phyloP scores from a whole-genome alignment of 805 yeast species.

The Ogataea nitratoaversa region DNA sequence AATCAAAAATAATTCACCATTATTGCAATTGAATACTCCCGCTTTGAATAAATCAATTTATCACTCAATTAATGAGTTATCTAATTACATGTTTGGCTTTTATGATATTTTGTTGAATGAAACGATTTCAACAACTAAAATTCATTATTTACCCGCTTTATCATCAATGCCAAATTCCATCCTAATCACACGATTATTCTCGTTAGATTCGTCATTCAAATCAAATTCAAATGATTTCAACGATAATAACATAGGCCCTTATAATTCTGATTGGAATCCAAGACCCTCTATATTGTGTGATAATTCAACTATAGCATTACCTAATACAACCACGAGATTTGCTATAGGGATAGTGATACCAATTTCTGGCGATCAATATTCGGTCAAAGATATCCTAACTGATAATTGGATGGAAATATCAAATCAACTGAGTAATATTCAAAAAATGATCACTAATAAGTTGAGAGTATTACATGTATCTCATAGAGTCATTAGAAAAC shows the following conservation, averaged over 20 bases:
- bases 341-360: constrained; percentile 49
- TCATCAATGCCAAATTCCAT: constrained; percentile 37
- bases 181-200: constrained; percentile 43
- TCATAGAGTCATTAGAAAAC: constrained; percentile 7
- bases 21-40: not conserved
- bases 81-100: constrained; percentile 53
- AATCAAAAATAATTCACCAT: too few species aligned
- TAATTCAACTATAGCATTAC: constrained; percentile 13
- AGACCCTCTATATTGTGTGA: constrained; percentile 35
- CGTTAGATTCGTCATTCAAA: constrained; percentile 24
- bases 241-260: not conserved
- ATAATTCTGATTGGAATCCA: constrained; percentile 39
- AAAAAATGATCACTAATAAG: constrained; percentile 36
- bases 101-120: constrained; percentile 48
- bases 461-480: constrained; percentile 21
- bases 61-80: constrained; percentile 42
- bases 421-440: constrained; percentile 36
- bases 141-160: constrained; percentile 44
- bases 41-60: constrained; percentile 28
- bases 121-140: constrained; percentile 38
- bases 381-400: constrained; percentile 38
- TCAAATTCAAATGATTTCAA: constrained; percentile 5
- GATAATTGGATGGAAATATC: constrained; percentile 48
- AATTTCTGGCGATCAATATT: constrained; percentile 24
- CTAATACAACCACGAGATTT: constrained; percentile 31